Base-by-base conservation (phyloP, 139 green algal genomes). In the Volvox africanus region DNA sequence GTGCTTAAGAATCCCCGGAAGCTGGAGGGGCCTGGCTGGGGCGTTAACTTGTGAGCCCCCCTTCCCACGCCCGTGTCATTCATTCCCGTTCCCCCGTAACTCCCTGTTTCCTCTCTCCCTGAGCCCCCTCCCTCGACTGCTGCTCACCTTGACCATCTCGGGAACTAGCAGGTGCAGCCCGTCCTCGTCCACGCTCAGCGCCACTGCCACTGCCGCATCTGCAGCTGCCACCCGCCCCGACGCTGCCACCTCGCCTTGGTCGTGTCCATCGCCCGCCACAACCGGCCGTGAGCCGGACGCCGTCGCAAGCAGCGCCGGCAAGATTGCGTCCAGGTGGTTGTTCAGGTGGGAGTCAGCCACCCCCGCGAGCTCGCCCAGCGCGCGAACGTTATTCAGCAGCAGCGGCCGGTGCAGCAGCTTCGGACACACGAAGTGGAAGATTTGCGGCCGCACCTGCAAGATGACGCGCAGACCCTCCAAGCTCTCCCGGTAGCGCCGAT, bases 391-490 rank as follows among this genome's bases (percentile, higher is more conserved):
- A 24, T 89, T 94, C 62, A 93, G 73, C 61, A 80, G 89, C 82
- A 96, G 86, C 35, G 95, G 96, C 17, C 91, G 80, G 69, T 94
- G 93, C 65, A 98, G 92, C 88, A 99, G 96, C 88, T 94, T 95
- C 12, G 97, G 97, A 85, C 97, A 89, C 85, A 98, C 97, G 86
- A 92, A 93, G 77, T 93, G 94, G 50, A 98, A 96, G 69, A 97
- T 95, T 69, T 95, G 88, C n/a, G 93, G 93, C 0, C 96, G 95
- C 71, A 89, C 85, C 85, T 89, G 61, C 75, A 98, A 92, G 88
- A 99, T 97, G 82, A 99, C 97, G 18, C 95, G 92, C 81, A 99
- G 94, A 16, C 97, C 97, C 90, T 98, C 96, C 90, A 99, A 83
- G 19, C 93, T 95, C 94, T 98, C 93, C 19, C n/a, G 50, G 44